Conservation (phyloP, 75 land plant species). For the Cryptomeria japonica region DNA sequence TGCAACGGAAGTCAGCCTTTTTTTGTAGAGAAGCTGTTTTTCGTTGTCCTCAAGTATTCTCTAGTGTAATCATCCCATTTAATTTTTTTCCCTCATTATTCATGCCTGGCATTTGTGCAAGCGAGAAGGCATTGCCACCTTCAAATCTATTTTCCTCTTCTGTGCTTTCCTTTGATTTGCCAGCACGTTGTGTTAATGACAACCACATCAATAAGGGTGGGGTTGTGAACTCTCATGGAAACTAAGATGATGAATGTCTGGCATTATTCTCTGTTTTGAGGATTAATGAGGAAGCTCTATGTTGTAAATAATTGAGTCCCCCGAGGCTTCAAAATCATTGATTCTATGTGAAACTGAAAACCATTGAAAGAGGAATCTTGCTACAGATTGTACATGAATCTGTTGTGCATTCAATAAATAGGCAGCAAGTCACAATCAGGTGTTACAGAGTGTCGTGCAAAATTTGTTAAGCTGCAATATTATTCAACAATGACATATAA, state of each 20-base stretch:
- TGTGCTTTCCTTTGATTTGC: not conserved
- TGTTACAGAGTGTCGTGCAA: not conserved
- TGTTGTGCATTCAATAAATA: too few species aligned
- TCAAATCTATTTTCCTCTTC: not conserved
- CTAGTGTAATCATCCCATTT: slow-evolving; percentile 1
- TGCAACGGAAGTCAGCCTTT: slow-evolving; percentile 8
- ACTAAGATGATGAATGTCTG: not conserved
- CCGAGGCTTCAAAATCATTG: not conserved
- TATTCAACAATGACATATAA: not conserved
- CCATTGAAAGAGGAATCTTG: not conserved
- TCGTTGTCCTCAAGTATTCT: not conserved
- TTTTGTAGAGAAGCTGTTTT: not conserved
- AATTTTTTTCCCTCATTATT: not conserved
- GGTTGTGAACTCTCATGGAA: not conserved
- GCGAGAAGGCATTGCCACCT: slow-evolving; percentile 8
- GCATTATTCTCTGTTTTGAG: not conserved
- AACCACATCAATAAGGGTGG: not conserved
- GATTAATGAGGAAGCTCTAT: not conserved
- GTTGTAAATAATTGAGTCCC: not conserved
- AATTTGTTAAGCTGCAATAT: not conserved
- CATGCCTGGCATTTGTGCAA: slow-evolving; percentile 7
- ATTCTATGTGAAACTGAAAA: not conserved
- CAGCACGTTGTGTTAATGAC: slow-evolving; percentile 1
- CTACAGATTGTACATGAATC: not conserved
- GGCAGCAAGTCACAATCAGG: not conserved